phyloP scores from a whole-genome alignment of 495 filamentous ascomycete genomes.

The Penicillium cosmopolitanum region DNA sequence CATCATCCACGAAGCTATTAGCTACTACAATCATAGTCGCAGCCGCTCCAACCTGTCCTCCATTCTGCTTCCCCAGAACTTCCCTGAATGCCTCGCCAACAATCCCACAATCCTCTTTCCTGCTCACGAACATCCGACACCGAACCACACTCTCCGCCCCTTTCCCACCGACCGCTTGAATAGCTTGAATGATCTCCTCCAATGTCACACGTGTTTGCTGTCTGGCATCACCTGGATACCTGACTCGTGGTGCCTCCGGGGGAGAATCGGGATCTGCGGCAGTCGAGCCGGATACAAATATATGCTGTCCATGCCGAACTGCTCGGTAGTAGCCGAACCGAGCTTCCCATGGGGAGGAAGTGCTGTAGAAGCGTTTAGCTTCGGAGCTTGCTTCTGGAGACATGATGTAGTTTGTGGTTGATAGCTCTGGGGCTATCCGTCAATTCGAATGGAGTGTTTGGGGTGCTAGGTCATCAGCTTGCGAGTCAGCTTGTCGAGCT shows the following conservation, averaged over 20 bases:
- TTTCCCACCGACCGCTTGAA: constrained; percentile 44
- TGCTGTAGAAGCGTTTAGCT: constrained; percentile 23
- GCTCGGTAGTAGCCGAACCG: constrained; percentile 52
- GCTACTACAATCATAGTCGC: constrained; percentile 50
- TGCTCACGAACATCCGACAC: constrained; percentile 45
- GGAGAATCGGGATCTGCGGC: constrained; percentile 42
- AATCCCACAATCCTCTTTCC: constrained; percentile 36
- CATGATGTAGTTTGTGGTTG: constrained; percentile 1
- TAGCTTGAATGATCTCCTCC: constrained; percentile 43
- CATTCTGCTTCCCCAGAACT: constrained; percentile 33
- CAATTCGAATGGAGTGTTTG: neutral
- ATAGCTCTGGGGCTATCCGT: neutral
- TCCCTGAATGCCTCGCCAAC: constrained; percentile 42
- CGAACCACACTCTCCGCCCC: constrained; percentile 43
- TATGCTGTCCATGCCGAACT: constrained; percentile 43
- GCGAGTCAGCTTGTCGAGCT: neutral
- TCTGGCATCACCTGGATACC: constrained; percentile 43
- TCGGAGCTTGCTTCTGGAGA: neutral
- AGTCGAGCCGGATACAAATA: constrained; percentile 54
- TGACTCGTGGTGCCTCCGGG: constrained; percentile 35
- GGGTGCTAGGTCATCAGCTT: neutral
- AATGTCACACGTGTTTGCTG: constrained; percentile 44
- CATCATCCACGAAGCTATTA: constrained; percentile 45
- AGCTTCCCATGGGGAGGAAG: constrained; percentile 48
- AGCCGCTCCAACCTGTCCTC: constrained; percentile 33